phyloP scores from a whole-genome alignment of 2,329 filamentous ascomycete species.

The Cladosporium sp. region DNA sequence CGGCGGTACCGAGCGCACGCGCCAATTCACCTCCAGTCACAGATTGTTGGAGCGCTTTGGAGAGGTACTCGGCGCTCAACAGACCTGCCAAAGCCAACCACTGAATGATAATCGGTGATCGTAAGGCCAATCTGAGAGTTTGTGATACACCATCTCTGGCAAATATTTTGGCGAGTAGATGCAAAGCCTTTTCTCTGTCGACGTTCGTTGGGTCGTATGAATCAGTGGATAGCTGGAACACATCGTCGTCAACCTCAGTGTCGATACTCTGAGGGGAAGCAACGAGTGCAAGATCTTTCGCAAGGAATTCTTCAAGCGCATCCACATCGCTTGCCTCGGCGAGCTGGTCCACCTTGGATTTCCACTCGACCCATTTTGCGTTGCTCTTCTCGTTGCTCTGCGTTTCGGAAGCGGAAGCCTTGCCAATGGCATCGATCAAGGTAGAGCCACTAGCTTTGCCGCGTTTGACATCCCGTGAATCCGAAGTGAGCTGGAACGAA shows the following conservation, averaged over 20 bases:
- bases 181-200: conserved; percentile 63
- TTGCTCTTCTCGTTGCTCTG: not conserved
- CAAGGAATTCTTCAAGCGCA: conserved; percentile 27
- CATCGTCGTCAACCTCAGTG: conserved; percentile 7
- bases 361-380: conserved; percentile 25
- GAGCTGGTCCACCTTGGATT: conserved; percentile 22
- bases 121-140: conserved; percentile 17
- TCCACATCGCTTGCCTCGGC: conserved; percentile 20
- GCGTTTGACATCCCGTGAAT: conserved; percentile 32
- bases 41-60: conserved; percentile 32
- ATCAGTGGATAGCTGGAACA: conserved; percentile 43
- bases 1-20: conserved; percentile 3
- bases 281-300: conserved; percentile 21
- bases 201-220: conserved; percentile 42
- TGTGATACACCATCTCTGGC: conserved; percentile 13
- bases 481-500: conserved; percentile 54
- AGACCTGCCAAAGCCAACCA: conserved; percentile 57
- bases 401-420: conserved; percentile 35
- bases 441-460: conserved; percentile 22
- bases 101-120: conserved; percentile 50
- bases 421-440: conserved; percentile 64
- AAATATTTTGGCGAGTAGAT: conserved; percentile 49
- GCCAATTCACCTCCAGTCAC: conserved; percentile 2
- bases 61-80: conserved; percentile 42
- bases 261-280: conserved; percentile 8